A percentile compares a stretch with the other conserved stretches of the same genome.
These are phyloP conservation scores for Thuidium tamariscinum DNA, from an alignment of 225 moss, liverwort and hornwort genomes.

Conservation along the genomic window DNA sequence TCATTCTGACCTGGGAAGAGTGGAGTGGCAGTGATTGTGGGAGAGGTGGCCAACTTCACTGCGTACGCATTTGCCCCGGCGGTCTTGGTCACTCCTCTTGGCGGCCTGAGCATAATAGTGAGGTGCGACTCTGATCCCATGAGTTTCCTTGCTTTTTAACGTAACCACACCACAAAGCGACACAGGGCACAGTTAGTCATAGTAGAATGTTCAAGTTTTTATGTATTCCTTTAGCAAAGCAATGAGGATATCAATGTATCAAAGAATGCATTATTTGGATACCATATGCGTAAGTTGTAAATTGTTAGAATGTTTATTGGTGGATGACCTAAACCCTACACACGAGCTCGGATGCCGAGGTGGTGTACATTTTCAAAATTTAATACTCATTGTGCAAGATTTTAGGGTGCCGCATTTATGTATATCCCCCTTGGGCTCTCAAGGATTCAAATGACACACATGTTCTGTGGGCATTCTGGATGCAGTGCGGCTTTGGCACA, in stretches of 20 bases:
- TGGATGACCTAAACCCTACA: not conserved
- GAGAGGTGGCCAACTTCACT: slow-evolving; percentile 93
- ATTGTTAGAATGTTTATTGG: not conserved
- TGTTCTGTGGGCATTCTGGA: not conserved
- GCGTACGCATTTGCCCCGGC: slow-evolving; percentile 99
- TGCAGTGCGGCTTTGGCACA: slow-evolving; percentile 88
- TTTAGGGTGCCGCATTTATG: not conserved
- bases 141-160: not conserved
- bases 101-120: slow-evolving; percentile 94
- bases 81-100: slow-evolving; percentile 86
- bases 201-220: not conserved
- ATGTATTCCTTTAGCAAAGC: not conserved
- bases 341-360: not conserved
- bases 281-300: not conserved
- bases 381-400: not conserved
- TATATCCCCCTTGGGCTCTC: not conserved
- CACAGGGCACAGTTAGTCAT: not conserved
- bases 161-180: not conserved
- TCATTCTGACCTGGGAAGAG: slow-evolving; percentile 1
- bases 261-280: not conserved
- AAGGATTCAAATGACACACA: not conserved
- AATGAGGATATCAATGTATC: not conserved
- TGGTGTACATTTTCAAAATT: not conserved
- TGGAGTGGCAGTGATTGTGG: slow-evolving; percentile 75
- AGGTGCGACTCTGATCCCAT: slow-evolving; percentile 27